These are phyloP conservation scores for Cyberlindnera japonica DNA, from an alignment of 805 yeast genomes.

Conservation along the genomic window DNA sequence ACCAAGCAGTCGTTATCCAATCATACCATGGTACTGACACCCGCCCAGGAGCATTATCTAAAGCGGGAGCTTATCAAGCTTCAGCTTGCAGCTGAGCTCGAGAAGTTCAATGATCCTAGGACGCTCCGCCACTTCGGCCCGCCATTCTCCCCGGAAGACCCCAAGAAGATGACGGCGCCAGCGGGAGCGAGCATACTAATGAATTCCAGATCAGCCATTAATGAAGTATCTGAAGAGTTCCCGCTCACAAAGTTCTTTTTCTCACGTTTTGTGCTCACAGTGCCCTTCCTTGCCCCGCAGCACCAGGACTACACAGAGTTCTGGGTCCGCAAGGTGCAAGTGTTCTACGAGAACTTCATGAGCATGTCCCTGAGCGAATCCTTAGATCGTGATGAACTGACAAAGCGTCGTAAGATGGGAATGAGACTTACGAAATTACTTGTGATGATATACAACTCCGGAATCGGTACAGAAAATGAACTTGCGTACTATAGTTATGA, in stretches of 20 bases:
- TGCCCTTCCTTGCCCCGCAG: slow-evolving; percentile 64
- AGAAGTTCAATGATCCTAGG: slow-evolving; percentile 50
- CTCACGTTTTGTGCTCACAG: slow-evolving; percentile 54
- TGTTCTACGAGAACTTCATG: slow-evolving; percentile 76
- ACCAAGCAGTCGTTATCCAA: too few species aligned
- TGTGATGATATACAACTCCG: slow-evolving; percentile 69
- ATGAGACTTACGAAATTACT: slow-evolving; percentile 59
- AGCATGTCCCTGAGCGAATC: slow-evolving; percentile 66
- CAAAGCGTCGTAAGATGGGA: slow-evolving; percentile 63
- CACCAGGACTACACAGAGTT: slow-evolving; percentile 50
- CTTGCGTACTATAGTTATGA: slow-evolving; percentile 40
- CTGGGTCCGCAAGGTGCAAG: slow-evolving; percentile 79
- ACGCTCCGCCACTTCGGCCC: slow-evolving; percentile 70
- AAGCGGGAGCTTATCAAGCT: slow-evolving; percentile 73
- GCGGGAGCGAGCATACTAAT: background rate
- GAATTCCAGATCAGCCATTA: background rate
- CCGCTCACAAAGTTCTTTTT: slow-evolving; percentile 72
- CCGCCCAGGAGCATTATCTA: slow-evolving; percentile 80
- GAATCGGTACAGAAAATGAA: slow-evolving; percentile 61
- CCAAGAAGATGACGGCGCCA: slow-evolving; percentile 23
- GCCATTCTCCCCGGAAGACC: slow-evolving; percentile 60
- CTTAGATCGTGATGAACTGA: slow-evolving; percentile 70
- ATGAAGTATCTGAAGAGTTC: slow-evolving; percentile 32
- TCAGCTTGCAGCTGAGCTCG: slow-evolving; percentile 62
- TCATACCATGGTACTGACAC: slow-evolving; percentile 41